Evolutionary conservation across 768 basidiomycete genomes (phyloP), one percentile per base, ranked within the genome.

Genomic region (Pleurotus sapidus): DNA sequence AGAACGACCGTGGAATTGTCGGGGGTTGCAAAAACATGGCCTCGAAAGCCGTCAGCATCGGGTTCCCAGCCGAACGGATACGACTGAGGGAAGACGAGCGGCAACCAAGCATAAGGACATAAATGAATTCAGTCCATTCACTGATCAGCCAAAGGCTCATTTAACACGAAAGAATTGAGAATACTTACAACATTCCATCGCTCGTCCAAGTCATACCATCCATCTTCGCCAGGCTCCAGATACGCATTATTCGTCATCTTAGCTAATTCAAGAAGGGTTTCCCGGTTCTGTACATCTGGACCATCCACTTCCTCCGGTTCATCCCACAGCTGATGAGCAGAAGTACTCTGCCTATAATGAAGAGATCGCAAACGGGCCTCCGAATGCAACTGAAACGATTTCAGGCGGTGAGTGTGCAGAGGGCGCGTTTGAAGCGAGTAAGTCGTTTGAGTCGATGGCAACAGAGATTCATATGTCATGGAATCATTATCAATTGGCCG

Each of bases 181-280:
- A 15, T 12, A 72, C 78, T 61, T 61, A 82, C 80, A 5, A 71
- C 72, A 67, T 84, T 85, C 89, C 89, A 98, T 1, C 77, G 65
- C 0, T 76, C 79, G 1, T 76, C 79, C 46, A 95, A 64, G 47
- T 89, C 84, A 68, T 92, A 96, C 96, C 96, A 98, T 1, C 68
- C 80, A 5, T 70, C 58, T 56, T 88, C 84, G 6, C 78, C 77
- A 0, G 84, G 84, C 9, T 76, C 66, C 14, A 88, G 72, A 74
- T 98, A 98, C 48, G 96, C 93, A 67, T 98, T 93, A 65, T 88
- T 91, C 40, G 93, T 84, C 92, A 99, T 98, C 83, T 93, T 97
- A 8, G 95, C 96, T 47, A 99, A 80, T 58, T 84, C 75, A 34
- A 91, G 76, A 27, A 98, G 73, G 2, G 91, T 89, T 60, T 87